Base-by-base conservation (phyloP, 2,329 filamentous ascomycete genomes). In the Neonectria sp. region DNA sequence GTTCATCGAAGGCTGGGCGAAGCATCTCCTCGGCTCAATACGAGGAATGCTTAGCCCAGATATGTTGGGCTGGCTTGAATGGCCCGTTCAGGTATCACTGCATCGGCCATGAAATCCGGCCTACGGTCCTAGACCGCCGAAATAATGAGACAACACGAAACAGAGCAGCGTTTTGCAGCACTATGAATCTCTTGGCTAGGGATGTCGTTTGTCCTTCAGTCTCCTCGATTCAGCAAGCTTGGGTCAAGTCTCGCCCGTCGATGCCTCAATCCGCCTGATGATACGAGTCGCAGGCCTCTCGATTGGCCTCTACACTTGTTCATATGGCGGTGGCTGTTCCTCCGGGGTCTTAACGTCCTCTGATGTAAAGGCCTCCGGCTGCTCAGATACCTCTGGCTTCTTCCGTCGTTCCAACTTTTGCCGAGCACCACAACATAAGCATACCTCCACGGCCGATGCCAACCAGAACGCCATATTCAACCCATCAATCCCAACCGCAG, bases 11-110 rank as follows among this genome's bases (percentile, higher is more conserved):
- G 58, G 65, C 25, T 70, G 68, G 68, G 45, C 62, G 46, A 48
- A 57, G 27, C 74, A 76, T 68, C 62, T 76, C 17, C 67, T 75
- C 12, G 68, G 70, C 29, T 61, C 70, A n/a, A 72, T 76, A 72
- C 46, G 67, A 35, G 68, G 68, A 2, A 58, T 76, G 27, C 49
- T 76, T 9, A 48, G 55, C 24, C 46, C 43, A 13, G 72, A 73
- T 9, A 51, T 74, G 58, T 27, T 68, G 40, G 68, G 60, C 9
- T 76, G 74, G 74, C 58, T 76, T 35, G 71, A 76, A 48, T 76
- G 74, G 74, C 74, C 74, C 15, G 48, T 69, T 53, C 68, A 72
- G 45, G 55, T 74, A 65, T 68, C 63, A 29, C 35, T 55, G 52
- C 67, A 59, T 31, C 61, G 45, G 51, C 64, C 61, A 60, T 62